A percentile compares a stretch with the other conserved stretches of the same genome.
Evolutionary conservation across 352 stramenopile species (phyloP).

Genomic region (Pythium rhizo-oryzae): DNA sequence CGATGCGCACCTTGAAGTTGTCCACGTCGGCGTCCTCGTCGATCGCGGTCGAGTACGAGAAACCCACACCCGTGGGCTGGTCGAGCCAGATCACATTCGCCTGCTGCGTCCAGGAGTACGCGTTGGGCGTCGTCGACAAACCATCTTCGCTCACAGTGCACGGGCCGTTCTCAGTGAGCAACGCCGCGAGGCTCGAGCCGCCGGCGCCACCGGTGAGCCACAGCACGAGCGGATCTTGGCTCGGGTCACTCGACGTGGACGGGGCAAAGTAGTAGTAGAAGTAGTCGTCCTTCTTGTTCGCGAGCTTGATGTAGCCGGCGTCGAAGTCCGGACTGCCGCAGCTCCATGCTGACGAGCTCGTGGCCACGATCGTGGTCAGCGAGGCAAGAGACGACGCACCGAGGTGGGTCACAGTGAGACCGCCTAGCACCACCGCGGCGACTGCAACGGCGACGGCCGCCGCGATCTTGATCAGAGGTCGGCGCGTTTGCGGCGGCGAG

Average conservation of each 20-base stretch:
- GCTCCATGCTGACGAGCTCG: conserved; percentile 18
- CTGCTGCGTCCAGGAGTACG: conserved; percentile 47
- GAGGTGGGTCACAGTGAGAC: too few relatives aligned
- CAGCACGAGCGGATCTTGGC: conserved; percentile 51
- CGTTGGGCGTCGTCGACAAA: conserved; percentile 35
- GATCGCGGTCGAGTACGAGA: conserved; percentile 40
- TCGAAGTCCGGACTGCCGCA: conserved; percentile 39
- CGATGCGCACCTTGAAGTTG: conserved; percentile 38
- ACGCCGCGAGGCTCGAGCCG: conserved; percentile 31
- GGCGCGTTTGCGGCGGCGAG: too few relatives aligned
- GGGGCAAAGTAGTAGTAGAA: conserved; percentile 74
- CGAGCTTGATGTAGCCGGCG: conserved; percentile 51
- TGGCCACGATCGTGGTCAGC: too few relatives aligned
- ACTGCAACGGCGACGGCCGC: too few relatives aligned
- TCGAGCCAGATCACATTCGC: conserved; percentile 65
- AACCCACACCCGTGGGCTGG: conserved; percentile 42
- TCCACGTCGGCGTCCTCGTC: conserved; percentile 38
- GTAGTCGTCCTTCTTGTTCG: conserved; percentile 47
- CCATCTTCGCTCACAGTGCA: conserved; percentile 41
- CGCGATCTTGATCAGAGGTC: too few relatives aligned
- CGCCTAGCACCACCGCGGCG: too few relatives aligned
- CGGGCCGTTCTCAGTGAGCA: conserved; percentile 64
- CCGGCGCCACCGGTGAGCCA: conserved; percentile 66
- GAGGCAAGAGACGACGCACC: too few relatives aligned
- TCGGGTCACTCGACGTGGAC: conserved; percentile 32